Evolutionary conservation across 1,139 yeast species (phyloP), one percentile per base, ranked within the genome.

Genomic region (Nakaseomyces bracarensis): DNA sequence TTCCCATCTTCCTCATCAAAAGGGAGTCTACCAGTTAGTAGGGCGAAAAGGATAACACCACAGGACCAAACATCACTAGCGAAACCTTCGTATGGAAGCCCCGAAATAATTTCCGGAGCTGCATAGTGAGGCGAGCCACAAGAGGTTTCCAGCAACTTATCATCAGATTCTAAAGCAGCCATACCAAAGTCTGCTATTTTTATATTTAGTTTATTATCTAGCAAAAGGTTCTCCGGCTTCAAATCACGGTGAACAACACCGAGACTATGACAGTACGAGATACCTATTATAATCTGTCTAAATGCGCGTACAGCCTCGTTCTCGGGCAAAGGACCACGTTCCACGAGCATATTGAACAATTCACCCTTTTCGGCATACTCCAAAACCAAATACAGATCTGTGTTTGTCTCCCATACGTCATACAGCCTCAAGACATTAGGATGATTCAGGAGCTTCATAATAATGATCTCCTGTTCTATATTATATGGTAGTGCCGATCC

Each of bases 41-140:
- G 69, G 1, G 98, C 98, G 67, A 86, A 91, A 41, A 91, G 68
- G 43, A 91, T 91, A 51, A 91, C 86, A 50, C 98, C 98, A 66
- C 98, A 91, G 9, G 96, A 87, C 99, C 99, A 91, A 42, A 91
- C 91, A 64, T 91, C 99, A 29, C 94, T 81, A 22, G 96, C 96
- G 15, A 95, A 91, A 13, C 98, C 98, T 60, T 91, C 97, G 61
- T 91, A 91, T 47, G 79, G 84, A 50, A 82, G 77, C 37, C 98
- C 98, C 9, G 95, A 85, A 3, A 91, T 96, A 51, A 91, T 28
- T 15, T 37, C 39, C 4, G 39, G 39, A 9, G 39, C 39, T 1
- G 29, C 39, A 14, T 37, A 37, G 19, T 37, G 39, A n/a, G 39
- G 39, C 7, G 96, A 86, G 1, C 99, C 99, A 66, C 99, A 91